A percentile compares a stretch with the other conserved stretches of the same genome.
phyloP scores from a whole-genome alignment of 345 rosid genomes.

The Reutealis trisperma region DNA sequence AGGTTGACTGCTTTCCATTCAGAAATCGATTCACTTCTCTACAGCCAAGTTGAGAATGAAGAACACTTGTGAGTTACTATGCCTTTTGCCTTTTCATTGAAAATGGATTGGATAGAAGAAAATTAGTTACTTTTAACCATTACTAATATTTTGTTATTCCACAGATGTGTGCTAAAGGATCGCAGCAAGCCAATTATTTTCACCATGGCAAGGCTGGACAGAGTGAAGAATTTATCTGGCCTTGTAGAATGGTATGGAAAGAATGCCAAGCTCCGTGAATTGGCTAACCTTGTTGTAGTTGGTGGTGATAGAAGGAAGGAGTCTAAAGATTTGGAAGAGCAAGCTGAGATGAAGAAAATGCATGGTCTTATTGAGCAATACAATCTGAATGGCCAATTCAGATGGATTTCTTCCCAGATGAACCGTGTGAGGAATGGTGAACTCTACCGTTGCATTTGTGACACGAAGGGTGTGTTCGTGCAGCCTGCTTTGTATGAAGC shows the following conservation, averaged over 20 bases:
- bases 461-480: conserved; percentile 85
- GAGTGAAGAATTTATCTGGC: conserved; percentile 84
- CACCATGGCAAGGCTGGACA: conserved; percentile 96
- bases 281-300: conserved; percentile 81
- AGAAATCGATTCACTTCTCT: conserved; percentile 75
- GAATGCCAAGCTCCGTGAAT: conserved; percentile 63
- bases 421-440: conserved; percentile 81
- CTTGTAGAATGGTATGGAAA: conserved; percentile 96
- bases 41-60: conserved; percentile 64
- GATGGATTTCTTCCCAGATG: conserved; percentile 97
- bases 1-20: conserved; percentile 63
- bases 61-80: conserved; percentile 62
- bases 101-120: not conserved
- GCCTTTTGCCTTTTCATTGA: not conserved
- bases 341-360: conserved; percentile 93
- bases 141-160: not conserved
- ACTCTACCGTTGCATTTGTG: conserved; percentile 74
- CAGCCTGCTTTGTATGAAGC: conserved; percentile 90
- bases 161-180: conserved; percentile 81
- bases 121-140: no score
- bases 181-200: conserved; percentile 80
- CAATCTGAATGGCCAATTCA: conserved; percentile 71
- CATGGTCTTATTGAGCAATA: conserved; percentile 57
- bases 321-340: conserved; percentile 87
- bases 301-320: conserved; percentile 94